Conservation (phyloP, 129 eudicot genomes). For the Artemisia argyi region DNA sequence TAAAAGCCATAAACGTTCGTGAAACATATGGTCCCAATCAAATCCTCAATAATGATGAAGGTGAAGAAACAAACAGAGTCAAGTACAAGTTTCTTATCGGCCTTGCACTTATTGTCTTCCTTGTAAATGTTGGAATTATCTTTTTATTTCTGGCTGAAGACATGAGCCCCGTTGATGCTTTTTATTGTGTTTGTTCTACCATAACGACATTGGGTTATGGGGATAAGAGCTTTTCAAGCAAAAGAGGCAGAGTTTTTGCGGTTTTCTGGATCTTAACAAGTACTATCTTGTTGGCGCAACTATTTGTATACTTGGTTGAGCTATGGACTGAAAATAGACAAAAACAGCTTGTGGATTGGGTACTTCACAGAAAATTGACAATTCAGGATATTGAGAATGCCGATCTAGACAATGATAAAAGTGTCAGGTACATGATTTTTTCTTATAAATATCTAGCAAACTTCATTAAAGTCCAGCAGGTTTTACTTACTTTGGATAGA, state of each 20-base stretch:
- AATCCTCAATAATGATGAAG: constrained; percentile 31
- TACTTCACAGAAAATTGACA: constrained; percentile 58
- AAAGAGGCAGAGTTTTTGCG: constrained; percentile 70
- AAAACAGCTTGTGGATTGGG: constrained; percentile 52
- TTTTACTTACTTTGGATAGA: background rate
- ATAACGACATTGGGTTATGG: constrained; percentile 88
- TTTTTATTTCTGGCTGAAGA: constrained; percentile 52
- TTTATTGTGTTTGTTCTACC: constrained; percentile 88
- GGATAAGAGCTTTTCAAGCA: constrained; percentile 72
- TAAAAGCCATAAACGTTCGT: constrained; percentile 51
- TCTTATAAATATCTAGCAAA: background rate
- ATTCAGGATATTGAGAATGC: constrained; percentile 68
- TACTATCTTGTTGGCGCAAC: constrained; percentile 66
- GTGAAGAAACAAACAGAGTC: constrained; percentile 46
- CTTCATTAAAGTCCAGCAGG: background rate
- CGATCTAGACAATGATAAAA: constrained; percentile 70
- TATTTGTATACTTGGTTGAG: constrained; percentile 61
- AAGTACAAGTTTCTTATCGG: constrained; percentile 58
- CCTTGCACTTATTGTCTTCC: constrained; percentile 44
- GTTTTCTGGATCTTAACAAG: constrained; percentile 73
- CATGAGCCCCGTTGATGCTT: constrained; percentile 60
- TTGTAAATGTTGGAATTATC: constrained; percentile 46
- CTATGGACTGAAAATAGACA: constrained; percentile 66
- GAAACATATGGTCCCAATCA: constrained; percentile 39
- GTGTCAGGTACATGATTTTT: constrained; percentile 45